Conservation (phyloP, 2,329 filamentous ascomycete species). For the Xenoacremonium recifei region DNA sequence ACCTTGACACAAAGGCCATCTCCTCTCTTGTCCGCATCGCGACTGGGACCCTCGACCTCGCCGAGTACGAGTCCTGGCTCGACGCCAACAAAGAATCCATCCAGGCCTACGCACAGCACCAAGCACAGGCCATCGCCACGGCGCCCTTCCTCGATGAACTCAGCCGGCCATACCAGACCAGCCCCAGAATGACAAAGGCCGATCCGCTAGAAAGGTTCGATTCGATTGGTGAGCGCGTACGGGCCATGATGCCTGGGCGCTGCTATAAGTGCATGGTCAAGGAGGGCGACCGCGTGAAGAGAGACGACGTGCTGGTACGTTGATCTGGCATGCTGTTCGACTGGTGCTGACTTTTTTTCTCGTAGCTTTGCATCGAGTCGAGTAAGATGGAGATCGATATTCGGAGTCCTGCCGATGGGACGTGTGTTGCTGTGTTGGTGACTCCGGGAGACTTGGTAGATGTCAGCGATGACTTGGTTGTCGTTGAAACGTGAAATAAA, state of each 20-base stretch:
- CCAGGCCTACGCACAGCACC: constrained; percentile 12
- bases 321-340: neutral
- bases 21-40: constrained; percentile 24
- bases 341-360: constrained; percentile 3
- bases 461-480: constrained; percentile 25
- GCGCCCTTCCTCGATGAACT: constrained; percentile 30
- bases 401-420: constrained; percentile 26
- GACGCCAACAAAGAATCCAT: constrained; percentile 27
- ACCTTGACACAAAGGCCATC: constrained; percentile 22
- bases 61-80: constrained; percentile 32
- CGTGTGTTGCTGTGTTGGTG: constrained; percentile 24
- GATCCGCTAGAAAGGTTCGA: neutral
- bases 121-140: constrained; percentile 24
- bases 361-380: constrained; percentile 32
- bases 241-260: constrained; percentile 32
- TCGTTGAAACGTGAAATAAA: constrained; percentile 17
- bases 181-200: neutral
- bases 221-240: constrained; percentile 24
- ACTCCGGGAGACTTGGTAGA: constrained; percentile 29
- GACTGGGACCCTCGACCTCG: constrained; percentile 28
- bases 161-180: constrained; percentile 22
- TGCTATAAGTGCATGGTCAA: constrained; percentile 32
- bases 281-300: constrained; percentile 20
- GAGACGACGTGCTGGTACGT: constrained; percentile 30
- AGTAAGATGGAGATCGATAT: constrained; percentile 39